Evolutionary conservation across 2,329 filamentous ascomycete genomes (phyloP), one percentile per base, ranked within the genome.

Genomic region (Orbilia javanica): DNA sequence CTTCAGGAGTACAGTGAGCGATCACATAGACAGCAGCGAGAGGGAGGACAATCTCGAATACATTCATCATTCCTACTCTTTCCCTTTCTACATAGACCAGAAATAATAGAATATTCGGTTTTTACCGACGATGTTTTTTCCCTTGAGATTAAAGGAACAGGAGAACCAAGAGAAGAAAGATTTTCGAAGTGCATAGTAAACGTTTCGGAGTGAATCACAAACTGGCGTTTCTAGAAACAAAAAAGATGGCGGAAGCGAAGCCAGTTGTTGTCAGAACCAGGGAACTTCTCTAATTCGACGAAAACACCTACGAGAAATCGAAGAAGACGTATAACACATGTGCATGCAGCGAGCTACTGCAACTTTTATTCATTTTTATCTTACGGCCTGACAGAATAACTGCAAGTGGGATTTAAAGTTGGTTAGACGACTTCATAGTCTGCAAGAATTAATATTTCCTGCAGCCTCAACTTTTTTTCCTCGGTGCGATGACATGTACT

Each of bases 331-430:
- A 60, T 42, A 60, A 60, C 55, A 60, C 55, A 60, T 42, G 31
- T 60, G 55, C 55, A 60, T 60, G 55, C 55, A 60, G 27, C n/a
- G 29, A 57, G 25, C 50, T 53, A 31, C 50, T 53, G 50, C 50
- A 53, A 5, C 39, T 46, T 46, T 46, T 62, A 44, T 53, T 53
- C 50, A 27, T 53, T 29, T 18, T 25, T 57, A n/a, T n/a, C n/a
- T n/a, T n/a, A n/a, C n/a, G n/a, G n/a, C 18, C 53, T 57, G 18
- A 18, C 31, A 57, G 15, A 13, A 34, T 25, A 2, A 57, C 36
- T 44, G 31, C 46, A 50, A 11, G 46, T 20, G 25, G 46, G 22
- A 25, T 50, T 50, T 50, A 50, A 50, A 50, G 46, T 50, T 25
- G 46, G 46, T 50, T 50, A 53, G 50, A 53, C 15, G 27, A 53